Percentiles rank a stretch among this genome's conserved stretches.
Conservation (phyloP, 129 eudicot genomes). For the Sambucus nigra region DNA sequence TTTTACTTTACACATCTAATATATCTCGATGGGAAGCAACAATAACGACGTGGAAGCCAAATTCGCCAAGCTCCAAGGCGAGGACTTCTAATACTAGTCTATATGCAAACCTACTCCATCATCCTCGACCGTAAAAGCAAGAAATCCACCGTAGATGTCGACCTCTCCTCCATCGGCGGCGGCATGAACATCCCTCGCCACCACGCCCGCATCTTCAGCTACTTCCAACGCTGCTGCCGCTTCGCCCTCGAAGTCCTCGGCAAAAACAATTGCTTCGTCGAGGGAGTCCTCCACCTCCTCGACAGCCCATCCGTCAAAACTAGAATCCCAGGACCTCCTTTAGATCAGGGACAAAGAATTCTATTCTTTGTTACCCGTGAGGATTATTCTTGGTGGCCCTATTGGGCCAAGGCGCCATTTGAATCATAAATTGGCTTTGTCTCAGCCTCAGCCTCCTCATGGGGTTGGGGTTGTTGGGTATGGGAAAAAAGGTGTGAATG, state of each 20-base stretch:
- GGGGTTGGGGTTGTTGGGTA: too few species aligned
- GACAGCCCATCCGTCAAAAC: slow-evolving; percentile 69
- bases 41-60: slow-evolving; percentile 85
- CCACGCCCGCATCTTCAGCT: slow-evolving; percentile 99
- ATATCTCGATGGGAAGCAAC: slow-evolving; percentile 44
- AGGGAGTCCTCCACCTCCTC: slow-evolving; percentile 87
- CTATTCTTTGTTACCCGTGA: slow-evolving; percentile 61
- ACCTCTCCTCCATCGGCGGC: slow-evolving; percentile 87
- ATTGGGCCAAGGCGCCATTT: slow-evolving; percentile 38
- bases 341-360: slow-evolving; percentile 94
- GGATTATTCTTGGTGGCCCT: slow-evolving; percentile 66
- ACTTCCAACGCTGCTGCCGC: slow-evolving; percentile 92
- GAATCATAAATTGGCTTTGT: too few species aligned
- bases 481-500: slow-evolving; percentile 51
- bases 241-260: slow-evolving; percentile 96
- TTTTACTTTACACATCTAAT: too few species aligned
- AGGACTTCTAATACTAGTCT: slow-evolving; percentile 93
- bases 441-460: slow-evolving; percentile 31
- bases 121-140: slow-evolving; percentile 83
- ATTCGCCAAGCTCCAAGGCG: slow-evolving; percentile 90
- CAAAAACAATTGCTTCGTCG: slow-evolving; percentile 85
- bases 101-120: slow-evolving; percentile 97
- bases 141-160: slow-evolving; percentile 92
- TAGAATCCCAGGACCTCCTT: slow-evolving; percentile 74
- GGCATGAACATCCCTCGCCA: slow-evolving; percentile 98